Percentiles rank a stretch among this genome's conserved stretches.
Evolutionary conservation across 2,329 filamentous ascomycete genomes (phyloP).

Genomic region (Ophiostoma triangulosporum): DNA sequence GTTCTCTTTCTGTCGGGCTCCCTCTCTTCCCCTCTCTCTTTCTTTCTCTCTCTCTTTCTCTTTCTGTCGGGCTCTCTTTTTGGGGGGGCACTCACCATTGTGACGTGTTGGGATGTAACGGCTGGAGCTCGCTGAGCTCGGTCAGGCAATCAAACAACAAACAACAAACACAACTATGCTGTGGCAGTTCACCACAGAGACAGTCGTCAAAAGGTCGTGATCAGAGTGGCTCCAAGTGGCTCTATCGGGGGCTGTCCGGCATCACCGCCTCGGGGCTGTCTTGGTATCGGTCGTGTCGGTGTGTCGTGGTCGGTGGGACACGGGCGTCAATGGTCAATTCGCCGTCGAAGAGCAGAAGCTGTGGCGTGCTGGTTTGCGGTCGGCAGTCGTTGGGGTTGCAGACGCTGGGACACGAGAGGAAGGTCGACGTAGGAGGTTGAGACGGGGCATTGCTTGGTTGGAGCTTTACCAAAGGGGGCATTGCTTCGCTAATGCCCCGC

Average conservation of each 20-base stretch:
- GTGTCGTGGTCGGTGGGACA: background rate
- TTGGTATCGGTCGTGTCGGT: background rate
- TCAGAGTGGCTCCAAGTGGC: background rate
- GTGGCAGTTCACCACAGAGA: too few relatives aligned
- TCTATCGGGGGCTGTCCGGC: background rate
- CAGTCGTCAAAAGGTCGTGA: too few relatives aligned
- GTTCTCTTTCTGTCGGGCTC: background rate
- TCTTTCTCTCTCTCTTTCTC: background rate
- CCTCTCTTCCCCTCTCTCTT: background rate
- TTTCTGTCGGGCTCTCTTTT: background rate
- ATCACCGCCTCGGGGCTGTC: background rate
- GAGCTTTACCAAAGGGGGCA: constrained; percentile 1
- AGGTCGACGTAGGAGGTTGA: background rate
- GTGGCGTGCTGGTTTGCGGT: background rate
- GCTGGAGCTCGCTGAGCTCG: background rate
- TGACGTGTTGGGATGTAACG: background rate
- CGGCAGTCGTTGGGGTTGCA: background rate
- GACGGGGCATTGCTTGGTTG: background rate
- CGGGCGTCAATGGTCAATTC: background rate
- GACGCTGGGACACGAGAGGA: background rate
- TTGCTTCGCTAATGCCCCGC: background rate
- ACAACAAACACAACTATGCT: too few relatives aligned
- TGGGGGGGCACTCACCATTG: background rate
- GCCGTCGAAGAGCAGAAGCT: background rate
- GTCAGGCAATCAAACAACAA: too few relatives aligned